These are phyloP conservation scores for Camptophora hylomeconis DNA, from an alignment of 2,329 filamentous ascomycete species.

Conservation along the genomic window DNA sequence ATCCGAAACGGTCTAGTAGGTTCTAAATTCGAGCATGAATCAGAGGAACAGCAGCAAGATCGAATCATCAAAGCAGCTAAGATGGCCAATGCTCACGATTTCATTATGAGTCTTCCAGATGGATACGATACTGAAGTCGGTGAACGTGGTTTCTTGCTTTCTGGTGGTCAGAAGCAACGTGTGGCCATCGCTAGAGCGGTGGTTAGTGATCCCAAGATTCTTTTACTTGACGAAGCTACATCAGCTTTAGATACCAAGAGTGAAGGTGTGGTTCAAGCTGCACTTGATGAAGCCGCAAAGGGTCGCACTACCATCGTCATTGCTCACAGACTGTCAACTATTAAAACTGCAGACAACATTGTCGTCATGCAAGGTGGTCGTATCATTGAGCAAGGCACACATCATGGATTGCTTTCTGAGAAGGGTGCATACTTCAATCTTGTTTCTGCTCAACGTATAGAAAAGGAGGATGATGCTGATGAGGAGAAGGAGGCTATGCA, in stretches of 20 bases:
- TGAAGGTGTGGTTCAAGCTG: conserved; percentile 86
- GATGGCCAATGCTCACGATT: conserved; percentile 90
- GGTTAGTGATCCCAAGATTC: conserved; percentile 79
- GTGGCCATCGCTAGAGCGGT: conserved; percentile 88
- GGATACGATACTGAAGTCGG: conserved; percentile 93
- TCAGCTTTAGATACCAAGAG: conserved; percentile 88
- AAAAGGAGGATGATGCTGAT: conserved; percentile 35
- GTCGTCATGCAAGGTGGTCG: conserved; percentile 75
- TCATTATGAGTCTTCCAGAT: conserved; percentile 68
- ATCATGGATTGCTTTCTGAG: conserved; percentile 61
- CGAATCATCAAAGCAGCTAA: conserved; percentile 69
- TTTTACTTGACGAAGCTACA: conserved; percentile 90
- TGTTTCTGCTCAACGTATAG: conserved; percentile 78
- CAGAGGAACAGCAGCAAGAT: conserved; percentile 53
- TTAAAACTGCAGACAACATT: conserved; percentile 89
- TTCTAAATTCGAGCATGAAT: conserved; percentile 57
- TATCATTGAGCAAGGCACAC: conserved; percentile 88
- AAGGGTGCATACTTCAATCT: conserved; percentile 68
- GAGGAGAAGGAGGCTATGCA: conserved; percentile 19
- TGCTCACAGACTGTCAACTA: conserved; percentile 87
- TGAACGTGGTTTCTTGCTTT: conserved; percentile 81
- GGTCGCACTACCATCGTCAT: conserved; percentile 93
- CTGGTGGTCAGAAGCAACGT: conserved; percentile 91
- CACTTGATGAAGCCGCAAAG: conserved; percentile 70
- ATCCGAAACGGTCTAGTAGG: conserved; percentile 86